phyloP scores from a whole-genome alignment of 352 stramenopile species.

The Plasmopara halstedii region DNA sequence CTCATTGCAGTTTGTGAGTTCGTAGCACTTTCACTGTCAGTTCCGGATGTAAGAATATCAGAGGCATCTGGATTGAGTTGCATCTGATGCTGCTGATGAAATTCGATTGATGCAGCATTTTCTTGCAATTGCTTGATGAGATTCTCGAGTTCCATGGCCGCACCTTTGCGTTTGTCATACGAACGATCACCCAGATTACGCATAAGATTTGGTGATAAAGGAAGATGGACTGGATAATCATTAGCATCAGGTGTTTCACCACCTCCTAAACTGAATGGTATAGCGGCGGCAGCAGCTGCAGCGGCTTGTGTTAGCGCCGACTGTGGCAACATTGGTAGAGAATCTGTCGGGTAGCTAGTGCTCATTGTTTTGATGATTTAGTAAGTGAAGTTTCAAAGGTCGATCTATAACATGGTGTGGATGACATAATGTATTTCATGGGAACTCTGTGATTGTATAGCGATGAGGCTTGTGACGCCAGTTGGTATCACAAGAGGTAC shows the following conservation, averaged over 20 bases:
- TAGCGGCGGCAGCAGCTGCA: conserved; percentile 30
- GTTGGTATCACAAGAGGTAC: no score
- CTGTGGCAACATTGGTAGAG: conserved; percentile 48
- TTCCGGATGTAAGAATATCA: not conserved
- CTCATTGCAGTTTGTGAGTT: conserved; percentile 1
- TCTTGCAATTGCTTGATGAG: conserved; percentile 97
- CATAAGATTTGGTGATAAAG: conserved; percentile 70
- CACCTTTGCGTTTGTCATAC: conserved; percentile 99
- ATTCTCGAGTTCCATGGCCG: conserved; percentile 97
- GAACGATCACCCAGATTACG: conserved; percentile 94
- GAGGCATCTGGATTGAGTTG: conserved; percentile 12
- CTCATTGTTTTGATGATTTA: conserved; percentile 16
- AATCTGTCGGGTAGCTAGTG: conserved; percentile 14
- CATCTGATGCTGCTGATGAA: conserved; percentile 53
- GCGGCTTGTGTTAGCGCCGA: conserved; percentile 44
- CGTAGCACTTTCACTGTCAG: conserved; percentile 18
- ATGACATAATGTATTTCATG: no score
- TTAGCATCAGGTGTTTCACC: conserved; percentile 19
- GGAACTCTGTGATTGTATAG: no score
- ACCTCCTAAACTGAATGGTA: conserved; percentile 32
- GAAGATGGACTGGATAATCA: conserved; percentile 48
- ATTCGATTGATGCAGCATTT: conserved; percentile 75
- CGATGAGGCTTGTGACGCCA: no score
- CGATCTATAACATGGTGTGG: no score
- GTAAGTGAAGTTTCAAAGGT: no score